Evolutionary conservation across 1,139 yeast genomes (phyloP), one percentile per base, ranked within the genome.

Genomic region (Suhomyces taliae): DNA sequence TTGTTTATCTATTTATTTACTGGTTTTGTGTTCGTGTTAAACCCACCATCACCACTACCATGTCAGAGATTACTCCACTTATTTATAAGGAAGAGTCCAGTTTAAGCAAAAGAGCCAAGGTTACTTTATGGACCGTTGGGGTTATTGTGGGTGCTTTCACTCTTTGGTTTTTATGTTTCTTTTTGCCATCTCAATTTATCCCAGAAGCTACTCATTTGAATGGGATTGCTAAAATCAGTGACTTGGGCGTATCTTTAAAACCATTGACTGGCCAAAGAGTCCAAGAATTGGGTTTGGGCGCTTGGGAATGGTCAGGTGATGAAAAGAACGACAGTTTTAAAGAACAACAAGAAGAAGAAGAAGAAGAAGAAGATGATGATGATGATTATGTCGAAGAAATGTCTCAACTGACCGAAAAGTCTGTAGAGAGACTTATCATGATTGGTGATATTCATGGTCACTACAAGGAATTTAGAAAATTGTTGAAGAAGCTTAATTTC

Each of bases 381-480:
- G 48, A 41, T 4, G 41, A 31, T 8, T 15, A 35, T 15, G 15
- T 29, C 24, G 19, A 27, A 8, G 15, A 31, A 11, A 9, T 27
- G 12, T 7, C 44, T 8, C n/a, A 11, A 7, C 31, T 14, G 8
- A 8, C 27, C 12, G n/a, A 24, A n/a, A 15, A 26, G 19, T 14
- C 39, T 8, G 66, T 65, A 10, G 69, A 70, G 26, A 71, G 93
- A 53, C 60, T 87, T 32, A 74, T 91, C 12, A 62, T 90, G 47
- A 74, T 91, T 33, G 98, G 98, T 4, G 98, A 91, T 64, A 81
- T 91, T 27, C 98, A 91, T 65, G 98, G 97, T 2, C 84, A 85
- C 57, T 81, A 74, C 54, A 67, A 69, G 4, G 80, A 82, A 57
- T 70, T 90, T 48, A 60, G 64, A 48, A 66, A 72, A 41, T 69